These are phyloP conservation scores for Blastobotrys americana DNA, from an alignment of 805 yeast genomes.

Conservation along the genomic window DNA sequence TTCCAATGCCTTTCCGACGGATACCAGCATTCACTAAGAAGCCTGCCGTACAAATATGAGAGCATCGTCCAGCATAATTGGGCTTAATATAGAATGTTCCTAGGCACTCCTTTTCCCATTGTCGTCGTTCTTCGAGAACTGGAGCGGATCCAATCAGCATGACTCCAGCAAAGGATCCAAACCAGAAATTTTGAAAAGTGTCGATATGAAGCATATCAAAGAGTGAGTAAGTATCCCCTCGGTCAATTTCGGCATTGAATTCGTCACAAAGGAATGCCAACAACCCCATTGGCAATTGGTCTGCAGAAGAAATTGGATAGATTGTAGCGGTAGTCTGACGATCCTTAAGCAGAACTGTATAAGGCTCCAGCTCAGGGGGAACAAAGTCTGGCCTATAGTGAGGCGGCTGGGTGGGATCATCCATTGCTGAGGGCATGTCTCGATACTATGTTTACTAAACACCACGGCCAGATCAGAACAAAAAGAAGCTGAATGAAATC, in stretches of 20 bases:
- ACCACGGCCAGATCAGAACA: no score
- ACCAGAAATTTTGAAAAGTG: slow-evolving; percentile 81
- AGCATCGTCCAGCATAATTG: slow-evolving; percentile 85
- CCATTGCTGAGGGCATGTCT: slow-evolving; percentile 42
- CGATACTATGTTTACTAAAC: background rate
- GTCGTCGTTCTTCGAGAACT: slow-evolving; percentile 43
- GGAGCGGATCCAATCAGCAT: slow-evolving; percentile 72
- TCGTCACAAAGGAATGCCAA: slow-evolving; percentile 82
- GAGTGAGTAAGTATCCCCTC: slow-evolving; percentile 83
- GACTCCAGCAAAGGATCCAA: slow-evolving; percentile 73
- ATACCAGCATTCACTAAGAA: slow-evolving; percentile 89
- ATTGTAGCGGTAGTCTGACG: slow-evolving; percentile 91
- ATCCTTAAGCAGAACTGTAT: slow-evolving; percentile 74
- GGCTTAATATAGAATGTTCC: slow-evolving; percentile 84
- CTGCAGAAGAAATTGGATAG: slow-evolving; percentile 67
- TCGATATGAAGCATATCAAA: slow-evolving; percentile 71
- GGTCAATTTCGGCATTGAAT: slow-evolving; percentile 82
- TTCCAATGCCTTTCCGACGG: slow-evolving; percentile 86
- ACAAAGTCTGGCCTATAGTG: slow-evolving; percentile 40
- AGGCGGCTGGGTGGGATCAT: slow-evolving; percentile 43
- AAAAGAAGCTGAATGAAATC: no score
- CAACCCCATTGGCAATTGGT: slow-evolving; percentile 68
- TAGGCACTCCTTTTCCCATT: slow-evolving; percentile 89
- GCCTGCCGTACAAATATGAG: slow-evolving; percentile 87
- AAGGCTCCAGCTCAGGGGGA: slow-evolving; percentile 44